Evolutionary conservation across 805 yeast species (phyloP), one percentile per base, ranked within the genome.

Genomic region (Wickerhamiella azymoides): DNA sequence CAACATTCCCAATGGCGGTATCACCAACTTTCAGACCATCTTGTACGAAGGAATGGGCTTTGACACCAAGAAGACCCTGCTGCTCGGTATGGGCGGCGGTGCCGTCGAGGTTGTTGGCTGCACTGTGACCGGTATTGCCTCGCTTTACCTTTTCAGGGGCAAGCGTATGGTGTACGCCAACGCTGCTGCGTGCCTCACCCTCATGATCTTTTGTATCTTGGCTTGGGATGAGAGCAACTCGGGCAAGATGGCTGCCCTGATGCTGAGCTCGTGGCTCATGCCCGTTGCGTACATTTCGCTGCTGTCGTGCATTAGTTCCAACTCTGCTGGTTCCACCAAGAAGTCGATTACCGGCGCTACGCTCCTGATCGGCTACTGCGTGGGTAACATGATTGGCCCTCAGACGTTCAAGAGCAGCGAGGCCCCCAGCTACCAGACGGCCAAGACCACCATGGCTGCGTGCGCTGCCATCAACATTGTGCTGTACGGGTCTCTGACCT

Each of bases 301-400:
- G 17, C 21, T 49, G 10, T 47, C 50, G n/a, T 40, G 39, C 26
- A 40, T 49, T 17, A 61, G 66, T 35, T 65, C 74, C 3, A 70
- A 81, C 58, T 71, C 79, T 26, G 77, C 86, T 1, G 93, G 92
- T 10, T 73, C 76, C 51, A 80, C 88, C 10, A 83, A 83, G 61
- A 77, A 80, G 54, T 68, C 77, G 52, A 69, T 76, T 4, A 70
- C 74, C 17, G 73, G 76, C 43, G 79, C 79, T 6, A 59, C 77
- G 28, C 71, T 71, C 43, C 67, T 80, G 60, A 69, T 80, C 48
- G 80, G 76, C 3, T 82, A 79, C 58, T 75, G 84, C 36, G 72
- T 76, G 39, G 83, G 84, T n/a, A 77, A 79, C 58, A 63, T 80
- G 38, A 71, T 79, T 47, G 89, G 88, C 2, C 85, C 89, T 3